Evolutionary conservation across 441 rosid species (phyloP).

Genomic region (Flueggea neowawraea): DNA sequence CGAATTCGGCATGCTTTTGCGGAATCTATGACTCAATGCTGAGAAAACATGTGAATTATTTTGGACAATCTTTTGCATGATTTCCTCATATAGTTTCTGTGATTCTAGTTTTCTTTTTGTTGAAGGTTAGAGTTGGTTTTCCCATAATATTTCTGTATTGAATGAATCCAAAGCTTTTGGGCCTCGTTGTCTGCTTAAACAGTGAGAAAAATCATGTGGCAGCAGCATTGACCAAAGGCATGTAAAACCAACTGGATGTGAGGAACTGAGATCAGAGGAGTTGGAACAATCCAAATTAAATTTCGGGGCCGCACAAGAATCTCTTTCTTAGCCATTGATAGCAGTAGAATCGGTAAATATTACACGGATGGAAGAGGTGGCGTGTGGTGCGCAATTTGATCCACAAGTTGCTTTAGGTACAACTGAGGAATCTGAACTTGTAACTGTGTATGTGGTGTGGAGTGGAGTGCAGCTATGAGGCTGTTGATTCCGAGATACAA

Average conservation of each 20-base stretch:
- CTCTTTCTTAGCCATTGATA: constrained; percentile 26
- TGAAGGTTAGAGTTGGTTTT: background rate
- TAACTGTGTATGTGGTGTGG: constrained; percentile 73
- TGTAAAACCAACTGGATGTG: constrained; percentile 30
- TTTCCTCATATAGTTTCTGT: too few relatives aligned
- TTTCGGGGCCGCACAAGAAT: constrained; percentile 29
- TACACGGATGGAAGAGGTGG: constrained; percentile 22
- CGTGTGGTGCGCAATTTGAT: constrained; percentile 32
- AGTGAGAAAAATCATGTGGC: constrained; percentile 37
- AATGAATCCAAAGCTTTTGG: too few relatives aligned
- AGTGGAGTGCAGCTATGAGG: constrained; percentile 56
- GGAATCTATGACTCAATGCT: too few relatives aligned
- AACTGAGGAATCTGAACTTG: constrained; percentile 17
- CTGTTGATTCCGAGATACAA: constrained; percentile 42
- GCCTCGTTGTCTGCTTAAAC: constrained; percentile 9
- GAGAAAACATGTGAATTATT: too few relatives aligned
- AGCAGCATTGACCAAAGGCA: constrained; percentile 18
- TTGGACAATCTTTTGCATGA: too few relatives aligned
- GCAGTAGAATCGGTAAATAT: constrained; percentile 29
- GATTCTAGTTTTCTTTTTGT: too few relatives aligned
- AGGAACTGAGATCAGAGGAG: constrained; percentile 50
- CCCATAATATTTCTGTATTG: background rate
- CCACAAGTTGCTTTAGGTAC: constrained; percentile 27
- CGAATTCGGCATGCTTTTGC: too few relatives aligned
- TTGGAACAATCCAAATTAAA: constrained; percentile 38